Conservation (phyloP, 441 rosid species). For the Gossypium armourianum region DNA sequence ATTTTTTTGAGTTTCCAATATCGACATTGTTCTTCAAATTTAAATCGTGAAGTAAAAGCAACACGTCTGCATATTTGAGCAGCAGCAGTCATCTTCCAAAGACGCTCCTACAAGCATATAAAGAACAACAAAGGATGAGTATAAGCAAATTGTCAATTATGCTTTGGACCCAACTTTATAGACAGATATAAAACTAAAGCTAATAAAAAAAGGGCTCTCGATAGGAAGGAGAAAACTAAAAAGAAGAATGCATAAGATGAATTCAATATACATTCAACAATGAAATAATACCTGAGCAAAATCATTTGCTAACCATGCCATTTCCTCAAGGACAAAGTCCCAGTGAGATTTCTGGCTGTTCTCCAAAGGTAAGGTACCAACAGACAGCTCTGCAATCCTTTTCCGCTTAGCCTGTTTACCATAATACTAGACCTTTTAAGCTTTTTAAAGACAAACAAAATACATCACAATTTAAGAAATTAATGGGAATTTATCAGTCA, state of each 20-base stretch:
- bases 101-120: constrained; percentile 60
- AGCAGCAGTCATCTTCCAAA: constrained; percentile 97
- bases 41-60: constrained; percentile 54
- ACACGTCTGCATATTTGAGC: constrained; percentile 65
- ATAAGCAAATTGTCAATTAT: neutral
- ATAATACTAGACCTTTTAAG: constrained; percentile 21
- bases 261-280: neutral
- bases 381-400: constrained; percentile 76
- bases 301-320: constrained; percentile 98
- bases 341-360: constrained; percentile 55
- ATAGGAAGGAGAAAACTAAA: neutral
- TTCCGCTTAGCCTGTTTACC: constrained; percentile 69
- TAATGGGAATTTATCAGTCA: constrained; percentile 14
- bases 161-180: neutral
- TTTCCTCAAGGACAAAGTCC: constrained; percentile 99
- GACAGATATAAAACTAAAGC: neutral
- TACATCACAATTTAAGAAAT: constrained; percentile 18
- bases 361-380: constrained; percentile 40
- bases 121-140: constrained; percentile 6
- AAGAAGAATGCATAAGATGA: constrained; percentile 7
- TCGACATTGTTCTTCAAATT: constrained; percentile 46
- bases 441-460: constrained; percentile 14
- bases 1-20: constrained; percentile 44
- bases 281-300: constrained; percentile 71
- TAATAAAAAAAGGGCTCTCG: constrained; percentile 14